Evolutionary conservation across 2,329 filamentous ascomycete genomes (phyloP).

Genomic region (Xylariaceae sp.): DNA sequence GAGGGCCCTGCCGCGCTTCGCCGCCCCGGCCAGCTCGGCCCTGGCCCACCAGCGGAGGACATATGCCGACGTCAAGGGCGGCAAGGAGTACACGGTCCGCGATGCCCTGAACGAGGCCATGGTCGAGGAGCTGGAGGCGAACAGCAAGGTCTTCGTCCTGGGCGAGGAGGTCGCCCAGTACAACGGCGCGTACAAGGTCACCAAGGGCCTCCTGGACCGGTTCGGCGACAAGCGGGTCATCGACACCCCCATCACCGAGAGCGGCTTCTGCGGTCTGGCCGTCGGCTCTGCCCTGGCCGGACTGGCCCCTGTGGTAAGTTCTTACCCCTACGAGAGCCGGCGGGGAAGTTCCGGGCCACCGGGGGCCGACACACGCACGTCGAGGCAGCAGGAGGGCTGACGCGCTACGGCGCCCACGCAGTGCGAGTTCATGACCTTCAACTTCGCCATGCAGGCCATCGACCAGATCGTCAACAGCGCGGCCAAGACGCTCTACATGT

Average conservation of each 20-base stretch:
- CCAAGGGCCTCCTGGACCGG: slow-evolving; percentile 91
- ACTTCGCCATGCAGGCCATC: slow-evolving; percentile 99
- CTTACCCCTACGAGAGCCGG: not conserved
- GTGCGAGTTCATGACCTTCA: slow-evolving; percentile 99
- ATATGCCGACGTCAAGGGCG: slow-evolving; percentile 45
- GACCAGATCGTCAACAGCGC: slow-evolving; percentile 99
- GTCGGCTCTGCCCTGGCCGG: slow-evolving; percentile 92
- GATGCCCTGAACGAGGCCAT: slow-evolving; percentile 97
- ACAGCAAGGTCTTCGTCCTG: slow-evolving; percentile 90
- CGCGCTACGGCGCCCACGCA: slow-evolving; percentile 26
- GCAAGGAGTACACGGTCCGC: slow-evolving; percentile 92
- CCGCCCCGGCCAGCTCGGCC: slow-evolving; percentile 27
- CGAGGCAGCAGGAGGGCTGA: no score
- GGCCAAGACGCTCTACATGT: slow-evolving; percentile 99
- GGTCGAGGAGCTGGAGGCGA: slow-evolving; percentile 90
- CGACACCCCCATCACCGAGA: slow-evolving; percentile 97
- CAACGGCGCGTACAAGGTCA: slow-evolving; percentile 99
- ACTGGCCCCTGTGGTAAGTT: slow-evolving; percentile 85
- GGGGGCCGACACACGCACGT: no score
- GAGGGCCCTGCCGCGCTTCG: slow-evolving; percentile 28
- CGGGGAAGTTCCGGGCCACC: not conserved
- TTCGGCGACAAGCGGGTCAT: slow-evolving; percentile 98
- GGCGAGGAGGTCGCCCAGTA: slow-evolving; percentile 99
- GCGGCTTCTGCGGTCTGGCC: slow-evolving; percentile 87
- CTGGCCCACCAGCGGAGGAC: slow-evolving; percentile 39